phyloP scores from a whole-genome alignment of 768 basidiomycete genomes.

The Trametes maxima region DNA sequence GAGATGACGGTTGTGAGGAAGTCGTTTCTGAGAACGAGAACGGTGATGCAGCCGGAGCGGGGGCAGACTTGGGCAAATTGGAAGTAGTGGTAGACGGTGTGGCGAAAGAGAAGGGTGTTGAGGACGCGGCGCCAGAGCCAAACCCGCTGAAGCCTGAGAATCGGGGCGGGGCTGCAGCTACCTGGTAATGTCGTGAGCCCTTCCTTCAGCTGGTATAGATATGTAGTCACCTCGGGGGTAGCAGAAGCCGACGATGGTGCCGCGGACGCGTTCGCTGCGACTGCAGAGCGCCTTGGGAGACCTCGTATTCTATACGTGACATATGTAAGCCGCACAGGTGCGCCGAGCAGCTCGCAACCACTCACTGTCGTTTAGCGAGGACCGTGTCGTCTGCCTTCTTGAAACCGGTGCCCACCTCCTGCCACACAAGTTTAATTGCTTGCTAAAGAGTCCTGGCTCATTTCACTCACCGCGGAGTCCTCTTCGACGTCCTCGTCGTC shows the following conservation, averaged over 20 bases:
- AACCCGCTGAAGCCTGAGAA: constrained; percentile 59
- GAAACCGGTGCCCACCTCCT: constrained; percentile 54
- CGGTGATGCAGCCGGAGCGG: constrained; percentile 24
- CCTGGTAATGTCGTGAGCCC: neutral
- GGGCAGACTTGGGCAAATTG: constrained; percentile 20
- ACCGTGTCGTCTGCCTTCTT: constrained; percentile 60
- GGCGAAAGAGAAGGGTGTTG: constrained; percentile 45
- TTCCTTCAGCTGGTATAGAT: constrained; percentile 6
- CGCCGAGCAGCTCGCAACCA: constrained; percentile 6
- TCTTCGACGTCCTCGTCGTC: constrained; percentile 50
- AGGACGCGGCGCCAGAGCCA: constrained; percentile 37
- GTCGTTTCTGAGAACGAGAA: constrained; percentile 15
- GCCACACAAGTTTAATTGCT: neutral
- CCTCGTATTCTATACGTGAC: constrained; percentile 55
- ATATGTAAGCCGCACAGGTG: neutral
- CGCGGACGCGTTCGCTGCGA: constrained; percentile 21
- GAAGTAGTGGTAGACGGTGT: constrained; percentile 32
- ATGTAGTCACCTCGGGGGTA: constrained; percentile 25
- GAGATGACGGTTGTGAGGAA: constrained; percentile 17
- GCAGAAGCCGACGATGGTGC: constrained; percentile 11
- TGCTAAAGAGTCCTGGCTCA: neutral
- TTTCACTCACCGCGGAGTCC: constrained; percentile 34
- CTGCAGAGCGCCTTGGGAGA: constrained; percentile 55
- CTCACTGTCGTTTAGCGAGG: constrained; percentile 61
- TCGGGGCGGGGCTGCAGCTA: constrained; percentile 37